Evolutionary conservation across 2,329 filamentous ascomycete genomes (phyloP), one percentile per base, ranked within the genome.

Genomic region (Fonsecaea multimorphosa): DNA sequence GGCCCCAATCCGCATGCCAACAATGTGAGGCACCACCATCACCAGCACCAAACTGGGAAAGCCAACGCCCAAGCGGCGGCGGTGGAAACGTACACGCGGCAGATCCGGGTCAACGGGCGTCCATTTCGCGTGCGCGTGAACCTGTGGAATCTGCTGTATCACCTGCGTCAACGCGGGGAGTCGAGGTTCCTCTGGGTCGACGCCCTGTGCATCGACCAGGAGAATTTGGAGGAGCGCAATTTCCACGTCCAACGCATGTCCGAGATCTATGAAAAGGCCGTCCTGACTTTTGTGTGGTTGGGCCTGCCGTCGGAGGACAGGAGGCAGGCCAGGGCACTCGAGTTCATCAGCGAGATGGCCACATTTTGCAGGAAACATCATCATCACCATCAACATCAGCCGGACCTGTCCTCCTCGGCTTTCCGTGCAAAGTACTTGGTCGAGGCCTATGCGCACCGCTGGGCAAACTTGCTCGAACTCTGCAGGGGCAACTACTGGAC

Each of bases 281-380:
- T 59, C 6, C 60, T 36, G 40, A 64, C 66, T 3, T 66, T 72
- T 34, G 70, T 72, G 9, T 72, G 70, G 70, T 64, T 72, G 51
- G 78, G 78, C 27, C 46, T 68, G 38, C 68, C 68, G 6, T 66
- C 61, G 12, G 63, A 67, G 27, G 70, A 72, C 27, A 32, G 70
- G 29, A 58, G 67, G 12, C 67, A 72, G 63, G 65, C 69, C 8
- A 57, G 68, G 14, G 68, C 55, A 7, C 53, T 72, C 31, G 68
- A 72, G 32, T 72, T 72, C 53, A 57, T 72, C 31, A 27, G 32
- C 19, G 70, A 72, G 53, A 66, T 70, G 63, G 66, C 66, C 29
- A 32, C n/a, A 31, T 49, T 58, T 29, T 31, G 64, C 38, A 19
- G 24, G 46, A 57, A 59, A 36, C 38, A 31, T 7, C 27, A 36